These are phyloP conservation scores for Phytopythium sindhum DNA, from an alignment of 352 stramenopile genomes.

Conservation along the genomic window DNA sequence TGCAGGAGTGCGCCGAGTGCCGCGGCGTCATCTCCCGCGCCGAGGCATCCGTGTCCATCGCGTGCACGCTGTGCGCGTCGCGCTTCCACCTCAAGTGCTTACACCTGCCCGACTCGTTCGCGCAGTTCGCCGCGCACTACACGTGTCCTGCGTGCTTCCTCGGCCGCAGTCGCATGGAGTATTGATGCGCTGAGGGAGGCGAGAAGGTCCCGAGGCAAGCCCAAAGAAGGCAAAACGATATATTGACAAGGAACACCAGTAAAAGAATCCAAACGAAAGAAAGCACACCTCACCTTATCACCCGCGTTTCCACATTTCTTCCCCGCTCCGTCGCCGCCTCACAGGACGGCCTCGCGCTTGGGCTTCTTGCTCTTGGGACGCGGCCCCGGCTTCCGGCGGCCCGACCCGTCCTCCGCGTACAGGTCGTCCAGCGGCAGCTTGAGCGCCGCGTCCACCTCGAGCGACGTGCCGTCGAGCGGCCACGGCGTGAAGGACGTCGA, in stretches of 20 bases:
- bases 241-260: background rate
- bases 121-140: conserved; percentile 53
- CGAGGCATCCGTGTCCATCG: conserved; percentile 34
- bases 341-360: conserved; percentile 9
- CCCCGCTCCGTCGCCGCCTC: background rate
- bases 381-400: conserved; percentile 60
- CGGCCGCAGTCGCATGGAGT: conserved; percentile 17
- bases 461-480: conserved; percentile 48
- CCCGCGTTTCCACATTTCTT: background rate
- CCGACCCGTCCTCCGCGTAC: conserved; percentile 47
- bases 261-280: background rate
- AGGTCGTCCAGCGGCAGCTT: conserved; percentile 68
- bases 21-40: conserved; percentile 25
- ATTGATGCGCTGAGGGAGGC: too few relatives aligned
- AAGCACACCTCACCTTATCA: background rate
- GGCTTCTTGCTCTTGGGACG: conserved; percentile 42
- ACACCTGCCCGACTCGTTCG: conserved; percentile 51
- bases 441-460: conserved; percentile 36
- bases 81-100: conserved; percentile 57
- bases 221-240: background rate
- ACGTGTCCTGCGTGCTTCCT: conserved; percentile 66
- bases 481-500: conserved; percentile 53
- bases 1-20: conserved; percentile 33
- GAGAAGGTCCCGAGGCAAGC: background rate
- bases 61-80: conserved; percentile 37